phyloP scores from a whole-genome alignment of 2,329 filamentous ascomycete species.

The Monilinia laxa region DNA sequence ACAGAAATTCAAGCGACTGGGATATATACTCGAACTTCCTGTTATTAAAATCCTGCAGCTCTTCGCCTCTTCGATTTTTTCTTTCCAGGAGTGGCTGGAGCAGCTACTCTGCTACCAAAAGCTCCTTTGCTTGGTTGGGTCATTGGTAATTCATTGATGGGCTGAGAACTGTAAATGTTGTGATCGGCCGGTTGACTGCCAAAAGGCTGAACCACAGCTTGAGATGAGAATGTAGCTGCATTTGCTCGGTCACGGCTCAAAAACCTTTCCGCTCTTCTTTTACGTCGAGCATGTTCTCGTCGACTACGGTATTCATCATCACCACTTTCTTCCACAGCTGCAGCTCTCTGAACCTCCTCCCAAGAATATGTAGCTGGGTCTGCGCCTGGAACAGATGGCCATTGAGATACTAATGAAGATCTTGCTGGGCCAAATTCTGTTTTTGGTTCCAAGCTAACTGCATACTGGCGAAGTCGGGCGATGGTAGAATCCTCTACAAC shows the following conservation, averaged over 20 bases:
- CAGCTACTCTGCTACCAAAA: constrained; percentile 46
- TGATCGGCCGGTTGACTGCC: constrained; percentile 36
- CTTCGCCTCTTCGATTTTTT: constrained; percentile 47
- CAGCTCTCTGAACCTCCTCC: constrained; percentile 29
- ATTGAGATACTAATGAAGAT: constrained; percentile 41
- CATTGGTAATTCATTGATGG: constrained; percentile 38
- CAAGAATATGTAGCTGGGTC: constrained; percentile 42
- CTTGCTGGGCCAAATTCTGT: constrained; percentile 32
- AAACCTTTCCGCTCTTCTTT: constrained; percentile 38
- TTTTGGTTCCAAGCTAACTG: constrained; percentile 37
- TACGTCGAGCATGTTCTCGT: constrained; percentile 36
- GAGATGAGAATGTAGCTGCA: constrained; percentile 45
- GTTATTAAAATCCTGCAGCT: constrained; percentile 36
- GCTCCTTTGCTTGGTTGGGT: constrained; percentile 51
- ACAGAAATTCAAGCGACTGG: too few relatives aligned
- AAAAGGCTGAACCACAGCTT: constrained; percentile 42
- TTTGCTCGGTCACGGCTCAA: constrained; percentile 34
- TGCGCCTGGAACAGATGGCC: constrained; percentile 40
- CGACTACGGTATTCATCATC: constrained; percentile 30
- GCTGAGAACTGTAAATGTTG: constrained; percentile 36
- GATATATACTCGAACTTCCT: background rate
- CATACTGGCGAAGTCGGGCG: constrained; percentile 42
- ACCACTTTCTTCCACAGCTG: constrained; percentile 27
- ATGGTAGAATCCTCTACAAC: constrained; percentile 39
- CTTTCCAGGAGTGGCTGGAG: constrained; percentile 42